Base-by-base conservation (phyloP, 768 basidiomycete genomes). In the Tricholoma sp. region DNA sequence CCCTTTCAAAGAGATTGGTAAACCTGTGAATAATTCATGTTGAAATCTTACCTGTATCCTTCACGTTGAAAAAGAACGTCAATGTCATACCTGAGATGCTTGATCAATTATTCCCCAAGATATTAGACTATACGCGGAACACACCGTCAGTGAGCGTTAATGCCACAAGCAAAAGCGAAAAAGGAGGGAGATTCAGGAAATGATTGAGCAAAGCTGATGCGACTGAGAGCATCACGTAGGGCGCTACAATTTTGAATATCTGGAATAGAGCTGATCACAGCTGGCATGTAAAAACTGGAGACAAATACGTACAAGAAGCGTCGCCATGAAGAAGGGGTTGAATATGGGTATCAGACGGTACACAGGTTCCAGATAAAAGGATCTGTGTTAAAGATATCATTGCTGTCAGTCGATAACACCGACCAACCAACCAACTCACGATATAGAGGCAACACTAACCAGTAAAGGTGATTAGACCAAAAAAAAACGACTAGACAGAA, bases 331-430 rank as follows among this genome's bases (percentile, higher is more conserved):
- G 70, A 93, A 93, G 0, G 91, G 92, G 58, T 79, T 88, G 67
- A 94, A 94, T 50, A 91, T 80, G 0, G 91, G 90, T 59, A 94
- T 86, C 13, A 94, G 76, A 15, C 91, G 86, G 63, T 92, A 94
- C 6, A 94, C 91, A 2, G 92, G 91, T 39, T 86, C 91, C 17
- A 94, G 77, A 68, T 94, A 94, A 70, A 94, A 94, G 2, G 89
- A 90, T 15, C 83, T 86, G 47, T 5, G 6, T 18, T 12, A 31
- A 52, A 10, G 53, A 42, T 45, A 24, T 45, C 28, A 45, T 45
- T 6, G 4, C 20, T 13, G 24, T 24, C 11, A 24, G 24, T 12
- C 10, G 4, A 24, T 20, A 42, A 17, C 6, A 36, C 12, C 15
- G 15, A 10, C 6, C 2, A 66, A 29, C 15, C 34, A 31, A 31